Evolutionary conservation across 2,329 filamentous ascomycete species (phyloP).

Genomic region (Hortaea werneckii): DNA sequence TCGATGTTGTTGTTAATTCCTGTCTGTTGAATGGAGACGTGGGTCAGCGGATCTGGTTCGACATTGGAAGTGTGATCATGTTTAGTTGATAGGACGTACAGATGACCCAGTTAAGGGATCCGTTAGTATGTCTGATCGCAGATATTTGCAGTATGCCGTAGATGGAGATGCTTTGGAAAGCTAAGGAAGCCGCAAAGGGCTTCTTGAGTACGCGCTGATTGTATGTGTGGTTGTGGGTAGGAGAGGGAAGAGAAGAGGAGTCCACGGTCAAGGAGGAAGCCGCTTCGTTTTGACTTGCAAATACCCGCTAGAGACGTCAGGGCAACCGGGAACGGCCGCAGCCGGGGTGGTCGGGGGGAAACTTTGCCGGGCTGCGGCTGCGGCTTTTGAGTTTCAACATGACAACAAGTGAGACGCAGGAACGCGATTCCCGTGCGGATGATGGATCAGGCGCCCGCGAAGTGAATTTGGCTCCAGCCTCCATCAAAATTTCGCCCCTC

Average conservation of each 20-base stretch:
- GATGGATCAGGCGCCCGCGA: too few relatives aligned
- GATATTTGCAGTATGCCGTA: slow-evolving; percentile 27
- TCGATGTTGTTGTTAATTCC: slow-evolving; percentile 9
- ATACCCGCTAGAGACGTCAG: background rate
- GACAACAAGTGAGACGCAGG: too few relatives aligned
- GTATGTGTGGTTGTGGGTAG: slow-evolving; percentile 15
- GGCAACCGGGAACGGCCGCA: background rate
- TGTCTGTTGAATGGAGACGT: slow-evolving; percentile 4
- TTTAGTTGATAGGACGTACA: slow-evolving; percentile 2
- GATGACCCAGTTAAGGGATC: slow-evolving; percentile 29
- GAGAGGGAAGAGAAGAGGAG: slow-evolving; percentile 8
- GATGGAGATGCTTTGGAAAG: slow-evolving; percentile 14
- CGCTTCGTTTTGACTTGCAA: background rate
- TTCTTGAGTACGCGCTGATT: slow-evolving; percentile 7
- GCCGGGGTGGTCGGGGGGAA: background rate
- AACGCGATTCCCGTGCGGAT: too few relatives aligned
- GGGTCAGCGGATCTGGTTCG: background rate
- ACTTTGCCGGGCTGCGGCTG: background rate
- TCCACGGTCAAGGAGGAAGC: background rate
- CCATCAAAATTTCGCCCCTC: background rate
- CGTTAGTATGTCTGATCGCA: slow-evolving; percentile 26
- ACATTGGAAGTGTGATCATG: background rate
- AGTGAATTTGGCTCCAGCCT: background rate
- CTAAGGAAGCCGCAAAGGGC: slow-evolving; percentile 5
- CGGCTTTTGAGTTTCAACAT: too few relatives aligned